phyloP scores from a whole-genome alignment of 2,329 filamentous ascomycete genomes.

The Colletotrichum aenigma region DNA sequence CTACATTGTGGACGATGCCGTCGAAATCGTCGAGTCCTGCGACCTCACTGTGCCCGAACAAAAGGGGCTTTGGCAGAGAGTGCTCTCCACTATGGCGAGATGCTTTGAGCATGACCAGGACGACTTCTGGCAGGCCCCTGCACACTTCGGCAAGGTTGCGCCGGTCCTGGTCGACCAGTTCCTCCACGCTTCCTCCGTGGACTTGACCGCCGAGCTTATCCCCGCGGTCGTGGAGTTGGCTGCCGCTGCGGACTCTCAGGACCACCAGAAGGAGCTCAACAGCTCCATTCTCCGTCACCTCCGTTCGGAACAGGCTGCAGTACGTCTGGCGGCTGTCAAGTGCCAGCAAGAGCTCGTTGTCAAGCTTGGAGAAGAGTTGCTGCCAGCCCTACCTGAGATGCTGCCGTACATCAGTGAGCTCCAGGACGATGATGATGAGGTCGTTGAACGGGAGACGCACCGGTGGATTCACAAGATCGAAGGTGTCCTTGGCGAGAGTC shows the following conservation, averaged over 20 bases:
- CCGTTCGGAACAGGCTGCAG: slow-evolving; percentile 71
- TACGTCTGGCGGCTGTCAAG: slow-evolving; percentile 82
- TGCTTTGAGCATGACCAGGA: slow-evolving; percentile 91
- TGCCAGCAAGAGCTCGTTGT: slow-evolving; percentile 82
- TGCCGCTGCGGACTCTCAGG: slow-evolving; percentile 78
- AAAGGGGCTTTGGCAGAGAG: slow-evolving; percentile 67
- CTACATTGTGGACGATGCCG: slow-evolving; percentile 79
- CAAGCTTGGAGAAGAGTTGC: slow-evolving; percentile 89
- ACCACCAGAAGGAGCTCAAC: slow-evolving; percentile 93
- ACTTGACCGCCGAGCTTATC: slow-evolving; percentile 61
- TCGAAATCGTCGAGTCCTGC: slow-evolving; percentile 60
- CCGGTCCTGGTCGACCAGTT: slow-evolving; percentile 73
- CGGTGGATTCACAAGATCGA: slow-evolving; percentile 93
- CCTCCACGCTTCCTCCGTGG: slow-evolving; percentile 47
- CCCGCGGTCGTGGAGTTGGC: slow-evolving; percentile 82
- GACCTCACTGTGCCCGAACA: slow-evolving; percentile 55
- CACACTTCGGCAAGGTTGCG: slow-evolving; percentile 79
- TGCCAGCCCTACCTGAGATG: slow-evolving; percentile 91
- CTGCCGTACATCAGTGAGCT: slow-evolving; percentile 93
- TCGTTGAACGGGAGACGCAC: slow-evolving; percentile 87
- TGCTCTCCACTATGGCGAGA: slow-evolving; percentile 73
- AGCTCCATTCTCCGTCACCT: slow-evolving; percentile 77
- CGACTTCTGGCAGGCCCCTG: slow-evolving; percentile 93
- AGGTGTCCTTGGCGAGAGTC: slow-evolving; percentile 83
- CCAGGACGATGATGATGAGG: slow-evolving; percentile 95